phyloP scores from a whole-genome alignment of 768 basidiomycete genomes.

The Boletus patriciae region DNA sequence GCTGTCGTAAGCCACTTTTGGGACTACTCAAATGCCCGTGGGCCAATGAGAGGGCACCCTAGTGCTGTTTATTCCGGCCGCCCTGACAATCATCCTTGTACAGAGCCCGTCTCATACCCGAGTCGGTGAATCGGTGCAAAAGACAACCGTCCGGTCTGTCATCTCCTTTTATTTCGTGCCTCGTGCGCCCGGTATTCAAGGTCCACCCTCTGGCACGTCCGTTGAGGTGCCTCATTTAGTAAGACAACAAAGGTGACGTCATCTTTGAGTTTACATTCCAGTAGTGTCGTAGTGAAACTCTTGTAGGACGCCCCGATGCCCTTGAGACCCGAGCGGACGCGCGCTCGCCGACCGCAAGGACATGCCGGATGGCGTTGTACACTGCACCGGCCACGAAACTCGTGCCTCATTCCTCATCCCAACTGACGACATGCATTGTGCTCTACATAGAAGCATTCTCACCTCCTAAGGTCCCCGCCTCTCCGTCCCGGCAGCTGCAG shows the following conservation, averaged over 20 bases:
- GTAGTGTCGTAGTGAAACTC: constrained; percentile 1
- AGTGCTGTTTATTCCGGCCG: too few relatives aligned
- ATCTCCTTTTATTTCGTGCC: background rate
- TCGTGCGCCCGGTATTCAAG: background rate
- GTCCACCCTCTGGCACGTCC: background rate
- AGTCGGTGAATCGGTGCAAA: background rate
- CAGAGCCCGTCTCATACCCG: background rate
- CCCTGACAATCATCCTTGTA: background rate
- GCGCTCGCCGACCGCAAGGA: background rate
- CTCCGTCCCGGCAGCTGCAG: background rate
- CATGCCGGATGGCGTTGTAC: background rate
- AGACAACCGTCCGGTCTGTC: background rate
- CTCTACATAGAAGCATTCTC: background rate
- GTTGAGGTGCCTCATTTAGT: background rate
- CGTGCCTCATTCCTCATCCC: background rate
- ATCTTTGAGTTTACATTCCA: background rate
- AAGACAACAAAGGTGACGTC: background rate
- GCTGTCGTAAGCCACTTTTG: too few relatives aligned
- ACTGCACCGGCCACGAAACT: constrained; percentile 1
- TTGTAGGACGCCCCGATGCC: background rate
- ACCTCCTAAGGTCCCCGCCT: background rate
- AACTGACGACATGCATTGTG: background rate
- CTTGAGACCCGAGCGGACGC: constrained; percentile 7
- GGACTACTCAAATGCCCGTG: too few relatives aligned
- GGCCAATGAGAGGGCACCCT: too few relatives aligned